A percentile compares a stretch with the other conserved stretches of the same genome.
Conservation (phyloP, 768 basidiomycete species). For the Cystobasidium tubakii region DNA sequence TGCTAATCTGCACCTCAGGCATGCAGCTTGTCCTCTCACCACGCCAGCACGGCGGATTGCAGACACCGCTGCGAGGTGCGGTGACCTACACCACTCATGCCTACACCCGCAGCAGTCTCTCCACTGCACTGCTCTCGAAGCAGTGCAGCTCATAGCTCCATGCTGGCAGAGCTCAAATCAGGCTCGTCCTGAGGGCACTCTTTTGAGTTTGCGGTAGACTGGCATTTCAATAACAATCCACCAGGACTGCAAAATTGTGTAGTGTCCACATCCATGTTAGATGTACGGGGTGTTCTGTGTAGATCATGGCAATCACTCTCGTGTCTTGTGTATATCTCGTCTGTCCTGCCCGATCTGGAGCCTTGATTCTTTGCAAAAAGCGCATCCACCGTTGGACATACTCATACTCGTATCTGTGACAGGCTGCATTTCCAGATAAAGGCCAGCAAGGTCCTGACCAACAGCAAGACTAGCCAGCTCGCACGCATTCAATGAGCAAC, state of each 20-base stretch:
- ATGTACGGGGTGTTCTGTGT: neutral
- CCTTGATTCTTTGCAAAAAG: neutral
- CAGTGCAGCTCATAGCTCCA: neutral
- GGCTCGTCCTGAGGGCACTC: slow-evolving; percentile 1
- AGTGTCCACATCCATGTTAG: slow-evolving; percentile 20
- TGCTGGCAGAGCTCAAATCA: slow-evolving; percentile 19
- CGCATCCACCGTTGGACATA: neutral
- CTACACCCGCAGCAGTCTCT: slow-evolving; percentile 28
- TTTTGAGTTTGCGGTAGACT: slow-evolving; percentile 32
- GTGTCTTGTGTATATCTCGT: neutral
- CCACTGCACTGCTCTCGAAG: slow-evolving; percentile 4
- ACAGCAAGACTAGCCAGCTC: neutral
- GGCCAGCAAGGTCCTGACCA: neutral
- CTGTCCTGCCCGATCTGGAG: slow-evolving; percentile 6
- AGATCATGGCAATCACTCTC: neutral
- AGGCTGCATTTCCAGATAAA: neutral
- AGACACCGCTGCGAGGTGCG: slow-evolving; percentile 15
- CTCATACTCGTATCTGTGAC: neutral
- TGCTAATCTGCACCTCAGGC: neutral
- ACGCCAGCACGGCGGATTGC: slow-evolving; percentile 15
- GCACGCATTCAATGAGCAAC: slow-evolving; percentile 17
- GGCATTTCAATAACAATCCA: neutral
- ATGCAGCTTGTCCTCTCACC: neutral
- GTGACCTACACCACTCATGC: neutral
- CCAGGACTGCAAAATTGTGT: slow-evolving; percentile 29